phyloP scores from a whole-genome alignment of 306 rosid genomes.

The Vigna hirtella region DNA sequence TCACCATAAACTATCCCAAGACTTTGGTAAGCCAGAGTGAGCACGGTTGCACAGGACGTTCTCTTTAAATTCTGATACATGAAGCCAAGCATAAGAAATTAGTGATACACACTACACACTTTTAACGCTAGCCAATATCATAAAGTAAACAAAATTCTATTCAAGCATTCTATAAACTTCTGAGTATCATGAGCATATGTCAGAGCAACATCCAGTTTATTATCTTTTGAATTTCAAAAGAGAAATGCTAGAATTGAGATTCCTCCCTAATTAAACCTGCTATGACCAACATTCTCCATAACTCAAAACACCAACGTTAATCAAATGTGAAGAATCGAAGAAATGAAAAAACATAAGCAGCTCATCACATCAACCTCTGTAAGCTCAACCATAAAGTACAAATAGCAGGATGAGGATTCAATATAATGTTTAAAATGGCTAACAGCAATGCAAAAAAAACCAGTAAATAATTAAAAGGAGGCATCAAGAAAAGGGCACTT shows the following conservation, averaged over 20 bases:
- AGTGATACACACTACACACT: not conserved
- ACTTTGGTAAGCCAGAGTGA: conserved; percentile 81
- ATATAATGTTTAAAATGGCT: not conserved
- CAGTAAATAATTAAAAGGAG: conserved; percentile 6
- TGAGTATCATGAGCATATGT: not conserved
- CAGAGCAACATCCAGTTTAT: not conserved
- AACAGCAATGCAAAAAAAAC: conserved; percentile 9
- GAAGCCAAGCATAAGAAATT: conserved; percentile 30
- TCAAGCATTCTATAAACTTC: conserved; percentile 9
- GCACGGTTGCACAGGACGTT: conserved; percentile 58
- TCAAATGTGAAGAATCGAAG: not conserved
- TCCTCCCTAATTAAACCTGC: not conserved
- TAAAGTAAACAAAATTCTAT: not conserved
- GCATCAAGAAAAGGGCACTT: conserved; percentile 3
- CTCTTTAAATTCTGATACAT: conserved; percentile 65
- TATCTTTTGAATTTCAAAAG: conserved; percentile 1
- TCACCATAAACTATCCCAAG: conserved; percentile 91
- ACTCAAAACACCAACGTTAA: conserved; percentile 6
- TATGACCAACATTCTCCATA: not conserved
- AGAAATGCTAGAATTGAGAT: conserved; percentile 8
- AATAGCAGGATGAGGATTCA: conserved; percentile 15
- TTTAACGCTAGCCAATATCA: conserved; percentile 13
- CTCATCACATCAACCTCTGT: not conserved
- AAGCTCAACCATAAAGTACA: not conserved
- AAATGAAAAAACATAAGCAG: conserved; percentile 1